These are phyloP conservation scores for Delitschia confertaspora DNA, from an alignment of 495 filamentous ascomycete species.

Conservation along the genomic window DNA sequence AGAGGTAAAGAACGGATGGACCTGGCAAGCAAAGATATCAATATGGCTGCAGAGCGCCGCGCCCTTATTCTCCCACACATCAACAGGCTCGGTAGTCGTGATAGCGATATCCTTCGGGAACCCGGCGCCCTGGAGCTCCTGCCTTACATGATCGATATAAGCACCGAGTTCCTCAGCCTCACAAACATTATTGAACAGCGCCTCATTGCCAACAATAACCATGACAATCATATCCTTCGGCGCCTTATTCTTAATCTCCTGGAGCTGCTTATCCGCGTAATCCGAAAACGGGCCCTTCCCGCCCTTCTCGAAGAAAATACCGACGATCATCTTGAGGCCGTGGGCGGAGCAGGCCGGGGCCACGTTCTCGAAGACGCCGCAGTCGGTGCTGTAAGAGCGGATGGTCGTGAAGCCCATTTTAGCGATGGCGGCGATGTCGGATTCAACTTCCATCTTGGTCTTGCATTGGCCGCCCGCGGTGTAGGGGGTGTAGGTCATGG, in stretches of 20 bases:
- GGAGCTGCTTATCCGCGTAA: slow-evolving; percentile 52
- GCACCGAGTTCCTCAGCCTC: slow-evolving; percentile 50
- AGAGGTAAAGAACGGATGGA: slow-evolving; percentile 91
- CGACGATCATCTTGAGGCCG: slow-evolving; percentile 70
- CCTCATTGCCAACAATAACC: slow-evolving; percentile 85
- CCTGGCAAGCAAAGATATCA: slow-evolving; percentile 73
- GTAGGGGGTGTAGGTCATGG: slow-evolving; percentile 91
- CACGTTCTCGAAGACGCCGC: slow-evolving; percentile 65
- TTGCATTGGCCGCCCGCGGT: slow-evolving; percentile 55
- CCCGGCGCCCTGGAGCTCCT: slow-evolving; percentile 45
- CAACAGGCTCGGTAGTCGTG: slow-evolving; percentile 81
- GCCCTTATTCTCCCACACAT: slow-evolving; percentile 52
- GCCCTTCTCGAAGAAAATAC: slow-evolving; percentile 64
- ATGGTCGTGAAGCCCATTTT: slow-evolving; percentile 66
- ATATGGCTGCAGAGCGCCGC: slow-evolving; percentile 57
- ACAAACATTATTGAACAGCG: slow-evolving; percentile 61
- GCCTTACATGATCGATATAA: slow-evolving; percentile 50
- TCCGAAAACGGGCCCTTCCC: slow-evolving; percentile 19
- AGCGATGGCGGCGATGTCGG: slow-evolving; percentile 62
- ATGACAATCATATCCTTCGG: slow-evolving; percentile 57
- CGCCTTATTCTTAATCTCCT: slow-evolving; percentile 47
- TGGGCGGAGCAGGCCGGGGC: slow-evolving; percentile 51
- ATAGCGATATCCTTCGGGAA: slow-evolving; percentile 62
- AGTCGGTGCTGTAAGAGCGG: slow-evolving; percentile 91
- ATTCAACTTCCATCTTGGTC: slow-evolving; percentile 46